Evolutionary conservation across 2,329 filamentous ascomycete species (phyloP).

Genomic region (Aureobasidium sp.): DNA sequence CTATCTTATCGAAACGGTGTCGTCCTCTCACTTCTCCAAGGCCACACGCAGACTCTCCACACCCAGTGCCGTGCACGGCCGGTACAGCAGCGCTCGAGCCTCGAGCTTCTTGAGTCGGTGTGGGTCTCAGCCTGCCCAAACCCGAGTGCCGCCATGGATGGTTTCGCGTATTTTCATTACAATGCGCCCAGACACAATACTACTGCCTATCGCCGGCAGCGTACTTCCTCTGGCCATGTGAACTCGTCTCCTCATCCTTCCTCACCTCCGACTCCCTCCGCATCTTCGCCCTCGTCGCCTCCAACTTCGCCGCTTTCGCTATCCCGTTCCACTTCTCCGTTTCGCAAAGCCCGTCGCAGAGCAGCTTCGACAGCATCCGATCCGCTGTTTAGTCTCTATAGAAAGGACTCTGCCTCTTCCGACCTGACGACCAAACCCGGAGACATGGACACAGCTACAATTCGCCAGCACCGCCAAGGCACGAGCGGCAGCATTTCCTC

Average conservation of each 20-base stretch:
- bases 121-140: slow-evolving; percentile 1
- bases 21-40: background rate
- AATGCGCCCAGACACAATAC: slow-evolving; percentile 9
- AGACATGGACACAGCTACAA: slow-evolving; percentile 1
- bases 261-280: background rate
- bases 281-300: slow-evolving; percentile 2
- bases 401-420: slow-evolving; percentile 4
- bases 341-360: background rate
- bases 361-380: background rate
- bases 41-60: slow-evolving; percentile 1
- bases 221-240: background rate
- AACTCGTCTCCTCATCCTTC: background rate
- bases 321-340: slow-evolving; percentile 3
- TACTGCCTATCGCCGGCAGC: background rate
- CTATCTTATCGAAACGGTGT: slow-evolving; percentile 14
- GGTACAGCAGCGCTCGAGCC: background rate
- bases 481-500: background rate
- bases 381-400: background rate
- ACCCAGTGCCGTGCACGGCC: background rate
- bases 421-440: background rate
- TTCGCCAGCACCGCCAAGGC: background rate
- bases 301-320: background rate
- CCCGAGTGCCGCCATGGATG: slow-evolving; percentile 5
- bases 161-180: slow-evolving; percentile 9
- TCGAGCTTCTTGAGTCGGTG: slow-evolving; percentile 8